Evolutionary conservation across 805 yeast genomes (phyloP), one percentile per base, ranked within the genome.

Genomic region (Sporopachydermia quercuum): DNA sequence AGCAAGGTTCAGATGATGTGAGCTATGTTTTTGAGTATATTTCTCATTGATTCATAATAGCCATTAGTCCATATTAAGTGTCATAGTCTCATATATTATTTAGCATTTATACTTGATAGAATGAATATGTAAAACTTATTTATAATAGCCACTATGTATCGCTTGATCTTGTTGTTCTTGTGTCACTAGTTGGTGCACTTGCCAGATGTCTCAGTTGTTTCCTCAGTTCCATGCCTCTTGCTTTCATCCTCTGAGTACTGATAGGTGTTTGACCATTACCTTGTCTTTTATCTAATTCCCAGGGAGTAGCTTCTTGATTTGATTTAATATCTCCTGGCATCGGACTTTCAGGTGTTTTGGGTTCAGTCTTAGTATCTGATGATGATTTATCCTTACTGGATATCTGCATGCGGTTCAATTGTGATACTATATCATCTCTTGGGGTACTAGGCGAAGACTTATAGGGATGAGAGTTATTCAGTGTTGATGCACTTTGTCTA

Each of bases 1-100:
- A 91, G 55, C 61, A 68, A 15, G 68, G 71, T 15, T 70, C 69
- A 48, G 68, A 74, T 33, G 85, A 82, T 37, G 75, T 91, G 15
- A 72, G 86, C 39, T 91, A 77, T 58, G 93, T 84, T 3, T 91
- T 91, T 63, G 96, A 91, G 58, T 89, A 89, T 55, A 76, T 89
- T 19, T 87, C 96, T 1, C 97, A 89, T 58, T n/a, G n/a, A n/a
- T n/a, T n/a, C n/a, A n/a, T n/a, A n/a, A n/a, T 63, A 47, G n/a
- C 30, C 30, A 23, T 23, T n/a, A 23, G 30, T n/a, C n/a, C n/a
- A n/a, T n/a, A n/a, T n/a, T 23, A 23, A 23, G n/a, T 8, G 30
- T 8, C 30, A 8, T 8, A n/a, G 30, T n/a, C 30, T 23, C 30
- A n/a, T 8, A 23, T 23, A 23, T 8, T 23, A 23, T n/a, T 23